Evolutionary conservation across 2,329 filamentous ascomycete species (phyloP), one percentile per base, ranked within the genome.

Genomic region (Alternaria consortialis): DNA sequence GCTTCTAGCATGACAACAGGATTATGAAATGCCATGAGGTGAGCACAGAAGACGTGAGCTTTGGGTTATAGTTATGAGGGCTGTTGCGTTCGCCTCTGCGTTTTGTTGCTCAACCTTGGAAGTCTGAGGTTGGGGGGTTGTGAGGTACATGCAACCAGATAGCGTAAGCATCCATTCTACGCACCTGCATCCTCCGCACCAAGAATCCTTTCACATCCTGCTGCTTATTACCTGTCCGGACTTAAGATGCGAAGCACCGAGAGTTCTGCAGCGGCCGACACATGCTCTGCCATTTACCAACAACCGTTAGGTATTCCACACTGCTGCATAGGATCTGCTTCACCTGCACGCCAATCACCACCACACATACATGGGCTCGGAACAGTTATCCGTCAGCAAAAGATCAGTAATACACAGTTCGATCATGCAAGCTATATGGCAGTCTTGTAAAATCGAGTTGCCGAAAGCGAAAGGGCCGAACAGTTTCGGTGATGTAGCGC

Each of bases 381-480:
- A 48, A 34, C 29, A 48, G 31, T 7, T 23, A 36, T 31, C 46
- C 31, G 31, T 20, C 1, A 48, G 32, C 29, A 12, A 48, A 48
- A 48, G 17, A 34, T 36, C 31, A 3, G 46, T 48, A 48, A 3
- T 36, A 31, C 17, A 34, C 42, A 12, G 27, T 44, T n/a, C 23
- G 1, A 27, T 44, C 23, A 25, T 12, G 27, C 23, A 44, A 44
- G 42, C 25, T 23, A n/a, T 25, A 15, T 23, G 8, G 7, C 42
- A 0, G 44, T 29, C 20, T 40, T 12, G 11, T 6, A 52, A 27
- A 13, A 40, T 23, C 29, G 36, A 34, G 37, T n/a, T 17, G 25
- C 12, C 20, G 53, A 11, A 25, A 43, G 54, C 37, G 8, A 40
- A 40, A 40, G 37, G 54, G 20, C 54, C 54, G 54, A 57, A 52